Percentiles rank a stretch among this genome's conserved stretches.
Evolutionary conservation across 2,329 filamentous ascomycete species (phyloP).

Genomic region (Clonostachys sp.): DNA sequence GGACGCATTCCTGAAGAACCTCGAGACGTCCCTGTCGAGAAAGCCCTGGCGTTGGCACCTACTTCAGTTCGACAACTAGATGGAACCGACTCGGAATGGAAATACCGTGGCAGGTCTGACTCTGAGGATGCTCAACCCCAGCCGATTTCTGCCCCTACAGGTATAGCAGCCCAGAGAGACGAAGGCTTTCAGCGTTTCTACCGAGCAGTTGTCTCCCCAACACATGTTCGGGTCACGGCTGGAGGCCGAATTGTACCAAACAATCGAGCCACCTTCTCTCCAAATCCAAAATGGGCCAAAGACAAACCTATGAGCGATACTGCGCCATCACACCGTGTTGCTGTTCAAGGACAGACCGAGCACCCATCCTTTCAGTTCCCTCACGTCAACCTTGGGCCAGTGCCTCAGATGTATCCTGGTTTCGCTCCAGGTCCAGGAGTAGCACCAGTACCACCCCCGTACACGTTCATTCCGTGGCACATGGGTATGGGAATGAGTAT

Average conservation of each 20-base stretch:
- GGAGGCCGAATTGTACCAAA: conserved; percentile 65
- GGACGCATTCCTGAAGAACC: conserved; percentile 23
- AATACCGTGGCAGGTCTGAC: conserved; percentile 39
- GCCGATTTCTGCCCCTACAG: conserved; percentile 49
- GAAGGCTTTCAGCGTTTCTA: conserved; percentile 67
- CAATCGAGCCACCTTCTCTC: conserved; percentile 48
- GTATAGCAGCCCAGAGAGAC: conserved; percentile 47
- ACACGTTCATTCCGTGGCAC: conserved; percentile 33
- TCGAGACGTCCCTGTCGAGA: conserved; percentile 3
- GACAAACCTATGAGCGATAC: conserved; percentile 10
- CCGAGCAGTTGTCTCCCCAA: conserved; percentile 63
- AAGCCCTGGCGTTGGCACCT: not conserved
- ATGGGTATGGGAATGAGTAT: conserved; percentile 31
- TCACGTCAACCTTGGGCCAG: not conserved
- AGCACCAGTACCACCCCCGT: conserved; percentile 17
- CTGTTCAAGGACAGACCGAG: not conserved
- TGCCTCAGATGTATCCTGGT: conserved; percentile 20
- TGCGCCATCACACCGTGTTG: not conserved
- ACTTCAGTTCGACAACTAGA: conserved; percentile 23
- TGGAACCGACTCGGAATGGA: conserved; percentile 35
- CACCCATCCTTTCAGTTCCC: not conserved
- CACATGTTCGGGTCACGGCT: conserved; percentile 62
- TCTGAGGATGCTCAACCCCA: conserved; percentile 35
- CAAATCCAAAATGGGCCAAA: conserved; percentile 43
- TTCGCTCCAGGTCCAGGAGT: conserved; percentile 21